Base-by-base conservation (phyloP, 176 grass and related monocot species). In the Poa annua region DNA sequence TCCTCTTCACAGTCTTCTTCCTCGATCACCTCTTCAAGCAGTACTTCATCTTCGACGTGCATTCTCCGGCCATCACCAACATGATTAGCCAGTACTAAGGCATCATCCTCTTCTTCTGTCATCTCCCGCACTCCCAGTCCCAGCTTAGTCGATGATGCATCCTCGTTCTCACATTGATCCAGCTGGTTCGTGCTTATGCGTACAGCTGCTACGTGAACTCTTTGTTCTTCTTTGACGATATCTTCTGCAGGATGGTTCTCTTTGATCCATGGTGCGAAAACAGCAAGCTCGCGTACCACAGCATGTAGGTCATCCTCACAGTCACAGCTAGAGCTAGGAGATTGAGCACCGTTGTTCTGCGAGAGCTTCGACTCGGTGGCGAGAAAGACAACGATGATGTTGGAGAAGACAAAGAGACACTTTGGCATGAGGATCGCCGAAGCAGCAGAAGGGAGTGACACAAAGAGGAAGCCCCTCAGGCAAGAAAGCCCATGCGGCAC, bases 321-420 rank as follows among this genome's bases (percentile, higher is more conserved):
- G n/a, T n/a, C n/a, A n/a, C n/a, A n/a, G n/a, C n/a, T n/a, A n/a
- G n/a, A 2, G 50, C 73, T 54, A 6, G 11, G 1, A n/a, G 73
- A 76, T 1, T 34, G 49, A 52, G 25, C 64, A 24, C n/a, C 9
- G 3, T 3, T 50, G 48, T 51, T 21, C 20, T 21, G 54, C 0
- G 80, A 66, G 29, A 86, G 72, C 75, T 85, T 91, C 1, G 81
- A 97, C 78, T 97, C 78, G 1, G 71, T 65, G 20, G 86, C 74
- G 42, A 97, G 94, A 48, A 89, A 93, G 38, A 91, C n/a, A 56
- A 97, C 66, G 47, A 97, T 97, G 39, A 97, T 73, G 78, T 97
- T 93, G 67, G 84, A 91, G 59, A 97, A 76, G 26, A 93, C 12
- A 51, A 97, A 97, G 21, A 88, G 63, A 49, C 77, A 93, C 42